Base-by-base conservation (phyloP, 2,329 filamentous ascomycete species). In the Chaetomiaceae sp. region DNA sequence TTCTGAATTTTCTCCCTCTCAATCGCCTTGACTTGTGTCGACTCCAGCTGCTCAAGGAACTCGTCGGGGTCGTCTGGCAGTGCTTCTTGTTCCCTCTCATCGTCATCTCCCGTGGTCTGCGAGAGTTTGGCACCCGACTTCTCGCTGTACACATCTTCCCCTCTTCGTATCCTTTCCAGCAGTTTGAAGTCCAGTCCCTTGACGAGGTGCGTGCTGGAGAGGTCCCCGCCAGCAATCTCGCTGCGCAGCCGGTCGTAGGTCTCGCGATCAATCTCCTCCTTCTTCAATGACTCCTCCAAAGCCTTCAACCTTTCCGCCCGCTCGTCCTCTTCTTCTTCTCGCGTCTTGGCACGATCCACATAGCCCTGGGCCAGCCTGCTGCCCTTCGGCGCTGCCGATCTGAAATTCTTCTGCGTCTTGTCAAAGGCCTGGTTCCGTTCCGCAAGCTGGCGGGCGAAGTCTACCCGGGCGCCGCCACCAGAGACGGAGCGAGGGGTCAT, bases 151-250 rank as follows among this genome's bases (percentile, higher is more conserved):
- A 88, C 74, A 64, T 90, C 70, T 62, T 89, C 86, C 33, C 85
- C 86, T 45, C 74, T 76, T 50, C 76, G 76, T 49, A 86, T 75
- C 55, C 82, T 74, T 63, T 86, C 79, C 22, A 90, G 69, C 11
- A 97, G 70, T 63, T 86, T 85, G 62, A 88, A 86, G 66, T 98
- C 93, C 40, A 98, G 68, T 0, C 93, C 93, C 62, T 96, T 97
- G 38, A 97, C 84, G 54, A 96, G 68, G 72, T 95, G 88, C 12
- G 89, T 95, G 57, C 81, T 88, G 12, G 72, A 72, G 18, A 90
- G 67, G 62, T 95, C 86, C 7, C 90, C 91, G 3, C 89, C 90
- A 1, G 88, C 79, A 45, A 96, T 88, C 56, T 94, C 78, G 52
- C 78, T 78, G 27, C 85, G 74, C 33, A 91, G 65, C 57, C 76